Evolutionary conservation across 768 basidiomycete genomes (phyloP).

Genomic region (Lyophyllum semitale): DNA sequence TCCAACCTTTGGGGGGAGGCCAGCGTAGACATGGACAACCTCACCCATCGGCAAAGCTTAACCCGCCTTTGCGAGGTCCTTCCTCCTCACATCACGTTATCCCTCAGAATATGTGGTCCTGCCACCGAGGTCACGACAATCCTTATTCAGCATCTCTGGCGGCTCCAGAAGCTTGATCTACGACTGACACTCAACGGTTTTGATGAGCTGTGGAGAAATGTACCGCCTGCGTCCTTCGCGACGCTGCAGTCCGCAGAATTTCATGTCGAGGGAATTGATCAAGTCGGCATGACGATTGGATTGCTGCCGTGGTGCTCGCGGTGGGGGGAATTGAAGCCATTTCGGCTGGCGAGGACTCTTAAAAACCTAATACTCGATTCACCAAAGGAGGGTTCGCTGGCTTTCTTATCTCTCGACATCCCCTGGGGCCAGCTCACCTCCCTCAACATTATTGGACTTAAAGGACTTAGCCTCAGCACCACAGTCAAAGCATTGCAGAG

Average conservation of each 20-base stretch:
- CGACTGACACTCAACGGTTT: too few relatives aligned
- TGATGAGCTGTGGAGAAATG: too few relatives aligned
- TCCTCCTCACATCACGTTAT: not conserved
- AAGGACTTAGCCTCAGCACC: not conserved
- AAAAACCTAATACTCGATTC: not conserved
- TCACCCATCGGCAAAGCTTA: not conserved
- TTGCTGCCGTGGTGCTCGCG: too few relatives aligned
- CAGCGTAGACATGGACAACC: not conserved
- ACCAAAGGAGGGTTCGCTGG: not conserved
- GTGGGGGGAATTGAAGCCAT: not conserved
- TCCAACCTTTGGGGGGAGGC: not conserved
- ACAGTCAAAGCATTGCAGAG: not conserved
- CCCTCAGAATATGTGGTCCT: too few relatives aligned
- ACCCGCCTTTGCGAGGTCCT: not conserved
- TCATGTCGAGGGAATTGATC: too few relatives aligned
- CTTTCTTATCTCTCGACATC: not conserved
- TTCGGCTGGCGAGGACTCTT: not conserved
- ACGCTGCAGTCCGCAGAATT: too few relatives aligned
- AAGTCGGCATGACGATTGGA: too few relatives aligned
- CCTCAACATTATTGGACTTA: not conserved
- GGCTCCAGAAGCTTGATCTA: too few relatives aligned
- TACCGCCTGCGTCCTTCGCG: too few relatives aligned
- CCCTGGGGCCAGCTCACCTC: not conserved
- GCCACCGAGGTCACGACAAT: too few relatives aligned
- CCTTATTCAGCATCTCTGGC: too few relatives aligned